A percentile compares a stretch with the other conserved stretches of the same genome.
These are phyloP conservation scores for Monilinia laxa DNA, from an alignment of 2,329 filamentous ascomycete species.

Conservation along the genomic window DNA sequence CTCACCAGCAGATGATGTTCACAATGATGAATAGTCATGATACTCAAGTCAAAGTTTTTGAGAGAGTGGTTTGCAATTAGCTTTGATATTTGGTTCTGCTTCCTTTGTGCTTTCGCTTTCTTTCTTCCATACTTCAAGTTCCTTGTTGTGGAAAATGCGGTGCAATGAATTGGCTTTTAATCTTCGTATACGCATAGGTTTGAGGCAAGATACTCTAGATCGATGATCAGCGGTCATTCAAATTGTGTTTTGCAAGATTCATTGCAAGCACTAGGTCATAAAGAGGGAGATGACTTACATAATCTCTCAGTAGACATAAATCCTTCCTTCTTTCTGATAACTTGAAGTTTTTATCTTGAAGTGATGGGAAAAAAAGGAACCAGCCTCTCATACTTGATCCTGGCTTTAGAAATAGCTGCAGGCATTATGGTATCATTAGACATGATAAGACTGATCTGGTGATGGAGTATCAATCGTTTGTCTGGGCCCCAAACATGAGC, in stretches of 20 bases:
- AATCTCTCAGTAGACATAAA: neutral
- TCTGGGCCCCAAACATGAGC: neutral
- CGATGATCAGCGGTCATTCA: neutral
- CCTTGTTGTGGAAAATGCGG: too few species aligned
- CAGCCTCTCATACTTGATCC: neutral
- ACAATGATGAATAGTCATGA: neutral
- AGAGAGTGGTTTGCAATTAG: neutral
- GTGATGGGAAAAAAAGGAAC: neutral
- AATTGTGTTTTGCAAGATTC: neutral
- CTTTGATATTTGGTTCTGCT: neutral
- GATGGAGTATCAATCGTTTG: neutral
- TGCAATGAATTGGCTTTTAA: neutral
- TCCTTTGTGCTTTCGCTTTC: neutral
- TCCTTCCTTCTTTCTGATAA: neutral
- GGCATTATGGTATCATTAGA: neutral
- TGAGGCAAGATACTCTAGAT: neutral
- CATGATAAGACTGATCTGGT: neutral
- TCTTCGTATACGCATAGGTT: neutral
- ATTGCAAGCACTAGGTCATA: neutral
- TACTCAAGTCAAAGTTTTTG: neutral
- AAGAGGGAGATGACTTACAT: neutral
- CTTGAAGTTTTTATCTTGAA: neutral
- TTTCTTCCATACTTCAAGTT: neutral
- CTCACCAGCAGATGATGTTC: neutral
- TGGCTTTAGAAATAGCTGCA: neutral